These are phyloP conservation scores for Aspergillus oerlinghausenensis DNA, from an alignment of 2,329 filamentous ascomycete genomes.

Conservation along the genomic window DNA sequence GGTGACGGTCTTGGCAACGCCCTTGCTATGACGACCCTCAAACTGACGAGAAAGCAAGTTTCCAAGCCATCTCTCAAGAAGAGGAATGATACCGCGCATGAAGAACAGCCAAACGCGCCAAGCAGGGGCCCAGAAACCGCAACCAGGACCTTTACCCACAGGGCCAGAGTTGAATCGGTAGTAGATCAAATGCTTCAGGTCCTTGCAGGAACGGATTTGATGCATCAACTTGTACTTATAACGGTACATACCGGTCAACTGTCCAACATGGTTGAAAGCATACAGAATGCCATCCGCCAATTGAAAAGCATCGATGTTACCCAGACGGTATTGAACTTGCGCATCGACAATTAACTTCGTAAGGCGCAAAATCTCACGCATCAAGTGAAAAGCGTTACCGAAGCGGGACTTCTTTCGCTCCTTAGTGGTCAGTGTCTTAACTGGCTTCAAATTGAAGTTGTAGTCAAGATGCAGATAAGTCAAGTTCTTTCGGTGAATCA, in stretches of 20 bases:
- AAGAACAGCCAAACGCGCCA: slow-evolving; percentile 99
- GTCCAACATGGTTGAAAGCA: slow-evolving; percentile 97
- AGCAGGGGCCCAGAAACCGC: slow-evolving; percentile 97
- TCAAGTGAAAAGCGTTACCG: slow-evolving; percentile 97
- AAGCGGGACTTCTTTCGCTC: slow-evolving; percentile 99
- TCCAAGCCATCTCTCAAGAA: slow-evolving; percentile 94
- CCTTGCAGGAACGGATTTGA: slow-evolving; percentile 97
- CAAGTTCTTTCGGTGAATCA: slow-evolving; percentile 97
- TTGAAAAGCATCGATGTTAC: slow-evolving; percentile 98
- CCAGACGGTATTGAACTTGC: slow-evolving; percentile 93
- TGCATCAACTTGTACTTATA: slow-evolving; percentile 99
- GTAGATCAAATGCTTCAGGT: slow-evolving; percentile 98
- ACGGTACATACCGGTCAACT: slow-evolving; percentile 97
- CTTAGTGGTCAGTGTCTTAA: slow-evolving; percentile 97
- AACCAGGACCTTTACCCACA: slow-evolving; percentile 94
- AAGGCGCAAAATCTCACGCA: slow-evolving; percentile 92
- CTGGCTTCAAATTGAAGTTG: slow-evolving; percentile 98
- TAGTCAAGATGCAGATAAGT: slow-evolving; percentile 98
- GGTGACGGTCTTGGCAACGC: slow-evolving; percentile 96
- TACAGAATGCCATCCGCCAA: slow-evolving; percentile 98
- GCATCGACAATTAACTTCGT: slow-evolving; percentile 98
- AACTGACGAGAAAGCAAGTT: slow-evolving; percentile 96
- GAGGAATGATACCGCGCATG: slow-evolving; percentile 95
- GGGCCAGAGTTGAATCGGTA: slow-evolving; percentile 97
- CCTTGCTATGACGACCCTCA: slow-evolving; percentile 96